Conservation (phyloP, 768 basidiomycete genomes). For the Trametes cingulata region DNA sequence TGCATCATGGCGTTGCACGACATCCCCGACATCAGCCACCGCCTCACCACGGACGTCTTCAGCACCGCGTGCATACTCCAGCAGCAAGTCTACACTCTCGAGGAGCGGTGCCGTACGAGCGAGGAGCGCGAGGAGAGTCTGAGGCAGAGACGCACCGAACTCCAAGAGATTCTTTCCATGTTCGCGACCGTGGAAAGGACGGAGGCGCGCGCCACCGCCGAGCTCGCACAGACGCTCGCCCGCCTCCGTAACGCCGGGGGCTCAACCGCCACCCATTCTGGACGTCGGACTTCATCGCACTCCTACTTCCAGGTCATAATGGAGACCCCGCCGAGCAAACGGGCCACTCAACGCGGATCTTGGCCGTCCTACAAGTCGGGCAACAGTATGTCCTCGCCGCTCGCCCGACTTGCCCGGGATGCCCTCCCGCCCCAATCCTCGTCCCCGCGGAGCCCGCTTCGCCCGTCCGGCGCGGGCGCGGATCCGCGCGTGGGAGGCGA, state of each 20-base stretch:
- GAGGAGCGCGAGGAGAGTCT: conserved; percentile 7
- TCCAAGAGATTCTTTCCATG: conserved; percentile 13
- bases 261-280: not conserved
- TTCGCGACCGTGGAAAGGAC: conserved; percentile 20
- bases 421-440: not conserved
- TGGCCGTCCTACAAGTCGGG: not conserved
- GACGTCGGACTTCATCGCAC: not conserved
- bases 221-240: conserved; percentile 4
- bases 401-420: conserved; percentile 1
- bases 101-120: conserved; percentile 12
- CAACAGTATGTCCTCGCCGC: not conserved
- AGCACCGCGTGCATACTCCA: conserved; percentile 8
- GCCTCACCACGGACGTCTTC: conserved; percentile 10
- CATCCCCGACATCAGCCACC: not conserved
- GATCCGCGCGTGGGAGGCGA: not conserved
- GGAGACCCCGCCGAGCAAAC: not conserved
- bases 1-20: not conserved
- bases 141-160: conserved; percentile 3
- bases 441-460: conserved; percentile 10
- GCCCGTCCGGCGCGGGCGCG: not conserved
- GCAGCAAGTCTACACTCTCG: conserved; percentile 11
- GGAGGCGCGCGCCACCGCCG: conserved; percentile 17
- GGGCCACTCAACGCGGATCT: not conserved
- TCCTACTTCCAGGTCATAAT: not conserved
- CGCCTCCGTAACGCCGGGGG: not conserved